A percentile compares a stretch with the other conserved stretches of the same genome.
Conservation (phyloP, 768 basidiomycete genomes). For the Cyclocybe aegerita region DNA sequence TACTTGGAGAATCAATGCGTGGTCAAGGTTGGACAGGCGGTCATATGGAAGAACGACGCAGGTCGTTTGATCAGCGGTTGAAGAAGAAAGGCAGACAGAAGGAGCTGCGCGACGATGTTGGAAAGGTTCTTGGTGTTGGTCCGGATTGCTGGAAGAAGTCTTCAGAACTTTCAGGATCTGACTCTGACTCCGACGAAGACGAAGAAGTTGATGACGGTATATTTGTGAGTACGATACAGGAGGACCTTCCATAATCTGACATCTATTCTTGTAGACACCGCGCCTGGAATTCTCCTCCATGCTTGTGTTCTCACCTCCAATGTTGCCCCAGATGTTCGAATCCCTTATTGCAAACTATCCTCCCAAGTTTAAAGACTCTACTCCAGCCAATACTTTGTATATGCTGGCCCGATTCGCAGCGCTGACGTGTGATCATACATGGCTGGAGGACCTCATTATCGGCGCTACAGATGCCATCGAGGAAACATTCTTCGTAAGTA, state of each 20-base stretch:
- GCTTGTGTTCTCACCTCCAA: constrained; percentile 88
- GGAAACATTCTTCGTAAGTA: constrained; percentile 84
- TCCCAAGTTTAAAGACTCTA: constrained; percentile 68
- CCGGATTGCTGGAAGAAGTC: constrained; percentile 66
- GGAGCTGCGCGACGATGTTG: constrained; percentile 58
- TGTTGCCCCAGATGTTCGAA: constrained; percentile 76
- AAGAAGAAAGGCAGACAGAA: constrained; percentile 54
- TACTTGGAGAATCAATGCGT: constrained; percentile 89
- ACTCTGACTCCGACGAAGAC: constrained; percentile 43
- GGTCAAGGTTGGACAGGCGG: constrained; percentile 81
- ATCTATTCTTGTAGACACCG: constrained; percentile 55
- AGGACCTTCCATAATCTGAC: constrained; percentile 6
- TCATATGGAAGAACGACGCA: constrained; percentile 68
- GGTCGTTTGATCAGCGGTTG: constrained; percentile 54
- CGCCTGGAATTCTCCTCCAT: constrained; percentile 77
- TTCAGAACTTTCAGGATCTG: constrained; percentile 40
- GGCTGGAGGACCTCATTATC: constrained; percentile 91
- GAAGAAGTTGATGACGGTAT: constrained; percentile 51
- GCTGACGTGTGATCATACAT: constrained; percentile 83
- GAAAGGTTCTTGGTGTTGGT: constrained; percentile 53
- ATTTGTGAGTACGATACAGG: constrained; percentile 36
- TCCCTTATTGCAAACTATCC: constrained; percentile 77
- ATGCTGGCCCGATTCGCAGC: constrained; percentile 93
- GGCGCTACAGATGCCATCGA: constrained; percentile 93
- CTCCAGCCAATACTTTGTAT: constrained; percentile 91